Percentiles rank a stretch among this genome's conserved stretches.
phyloP scores from a whole-genome alignment of 306 rosid genomes.

The Rosa rugosa region DNA sequence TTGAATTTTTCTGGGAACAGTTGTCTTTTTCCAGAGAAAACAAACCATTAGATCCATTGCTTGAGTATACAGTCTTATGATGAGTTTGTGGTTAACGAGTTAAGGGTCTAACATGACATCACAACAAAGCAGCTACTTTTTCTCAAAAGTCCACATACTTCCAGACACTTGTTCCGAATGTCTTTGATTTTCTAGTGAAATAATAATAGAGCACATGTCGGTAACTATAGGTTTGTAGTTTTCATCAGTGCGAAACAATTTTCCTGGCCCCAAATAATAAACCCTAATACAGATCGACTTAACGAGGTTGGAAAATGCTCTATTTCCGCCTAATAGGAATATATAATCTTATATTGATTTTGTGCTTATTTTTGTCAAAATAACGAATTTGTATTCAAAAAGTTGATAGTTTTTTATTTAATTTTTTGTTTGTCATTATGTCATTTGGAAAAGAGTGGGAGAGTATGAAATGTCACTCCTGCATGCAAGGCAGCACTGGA shows the following conservation, averaged over 20 bases:
- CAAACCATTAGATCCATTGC: neutral
- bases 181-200: neutral
- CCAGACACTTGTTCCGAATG: slow-evolving; percentile 3
- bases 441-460: neutral
- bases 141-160: slow-evolving; percentile 11
- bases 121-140: neutral
- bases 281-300: neutral
- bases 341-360: neutral
- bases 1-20: neutral
- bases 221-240: neutral
- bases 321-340: neutral
- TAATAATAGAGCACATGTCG: neutral
- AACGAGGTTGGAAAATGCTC: neutral
- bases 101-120: neutral
- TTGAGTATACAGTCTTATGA: neutral
- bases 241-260: neutral
- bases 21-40: neutral
- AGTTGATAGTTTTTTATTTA: neutral
- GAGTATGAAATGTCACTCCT: neutral
- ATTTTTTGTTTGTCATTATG: neutral
- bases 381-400: neutral
- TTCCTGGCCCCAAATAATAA: neutral
- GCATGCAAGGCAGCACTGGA: neutral
- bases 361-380: neutral
- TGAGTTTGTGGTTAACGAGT: neutral